A percentile compares a stretch with the other conserved stretches of the same genome.
These are phyloP conservation scores for Candida coquimbonensis DNA, from an alignment of 805 yeast species.

Conservation along the genomic window DNA sequence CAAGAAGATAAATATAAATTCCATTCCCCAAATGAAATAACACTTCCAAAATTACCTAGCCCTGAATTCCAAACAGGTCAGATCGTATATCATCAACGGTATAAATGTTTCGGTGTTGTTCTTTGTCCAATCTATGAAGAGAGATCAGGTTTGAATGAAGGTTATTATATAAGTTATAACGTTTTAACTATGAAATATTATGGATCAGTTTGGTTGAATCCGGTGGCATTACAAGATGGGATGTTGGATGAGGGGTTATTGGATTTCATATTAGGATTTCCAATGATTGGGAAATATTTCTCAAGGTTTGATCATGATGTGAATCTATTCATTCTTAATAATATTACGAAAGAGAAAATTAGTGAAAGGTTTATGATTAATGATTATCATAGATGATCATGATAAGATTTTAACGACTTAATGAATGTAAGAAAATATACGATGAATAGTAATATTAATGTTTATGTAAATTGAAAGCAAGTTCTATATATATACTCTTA, in stretches of 20 bases:
- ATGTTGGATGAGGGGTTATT: neutral
- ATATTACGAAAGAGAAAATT: neutral
- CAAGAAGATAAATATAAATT: neutral
- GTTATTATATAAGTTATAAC: neutral
- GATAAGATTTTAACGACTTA: too few relatives aligned
- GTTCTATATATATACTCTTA: neutral
- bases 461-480: neutral
- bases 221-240: neutral
- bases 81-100: slow-evolving; percentile 1
- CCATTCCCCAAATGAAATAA: neutral
- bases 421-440: too few relatives aligned
- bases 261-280: neutral
- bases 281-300: slow-evolving; percentile 5
- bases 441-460: neutral
- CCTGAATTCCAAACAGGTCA: neutral
- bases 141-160: neutral
- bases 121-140: slow-evolving; percentile 4
- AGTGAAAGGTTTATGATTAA: neutral
- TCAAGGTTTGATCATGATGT: neutral
- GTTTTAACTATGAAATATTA: slow-evolving; percentile 1
- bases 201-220: neutral
- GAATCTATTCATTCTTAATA: neutral
- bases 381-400: neutral
- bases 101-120: slow-evolving; percentile 1
- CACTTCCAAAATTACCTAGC: neutral